Percentiles rank a stretch among this genome's conserved stretches.
Conservation (phyloP, 2,329 filamentous ascomycete genomes). For the Scytalidium lignicola region DNA sequence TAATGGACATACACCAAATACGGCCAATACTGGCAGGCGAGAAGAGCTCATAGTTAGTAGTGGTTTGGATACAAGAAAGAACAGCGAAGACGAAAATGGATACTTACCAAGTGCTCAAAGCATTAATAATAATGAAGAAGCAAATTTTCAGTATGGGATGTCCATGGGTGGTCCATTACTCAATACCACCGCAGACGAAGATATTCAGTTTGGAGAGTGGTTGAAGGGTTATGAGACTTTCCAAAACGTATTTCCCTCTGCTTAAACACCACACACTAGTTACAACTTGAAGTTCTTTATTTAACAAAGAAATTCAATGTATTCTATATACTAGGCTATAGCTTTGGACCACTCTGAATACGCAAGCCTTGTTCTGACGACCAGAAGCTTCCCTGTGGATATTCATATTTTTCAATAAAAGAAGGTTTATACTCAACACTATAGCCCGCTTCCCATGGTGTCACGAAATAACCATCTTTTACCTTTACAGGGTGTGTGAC, state of each 20-base stretch:
- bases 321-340: neutral
- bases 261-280: neutral
- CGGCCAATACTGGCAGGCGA: neutral
- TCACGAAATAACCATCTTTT: slow-evolving; percentile 78
- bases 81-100: too few relatives aligned
- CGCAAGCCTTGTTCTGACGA: neutral
- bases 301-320: neutral
- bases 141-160: neutral
- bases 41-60: too few relatives aligned
- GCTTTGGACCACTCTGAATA: neutral
- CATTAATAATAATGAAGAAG: neutral
- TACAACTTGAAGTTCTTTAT: neutral
- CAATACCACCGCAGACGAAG: neutral
- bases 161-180: neutral
- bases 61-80: too few relatives aligned
- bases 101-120: too few relatives aligned
- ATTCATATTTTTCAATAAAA: neutral
- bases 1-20: neutral
- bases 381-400: slow-evolving; percentile 3
- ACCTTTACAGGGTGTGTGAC: slow-evolving; percentile 75
- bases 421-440: slow-evolving; percentile 59
- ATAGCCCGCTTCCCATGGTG: slow-evolving; percentile 74
- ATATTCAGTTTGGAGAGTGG: slow-evolving; percentile 3
- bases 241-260: slow-evolving; percentile 3
- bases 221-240: neutral